Base-by-base conservation (phyloP, 1,139 yeast genomes). In the Geotrichum cucujoidarum region DNA sequence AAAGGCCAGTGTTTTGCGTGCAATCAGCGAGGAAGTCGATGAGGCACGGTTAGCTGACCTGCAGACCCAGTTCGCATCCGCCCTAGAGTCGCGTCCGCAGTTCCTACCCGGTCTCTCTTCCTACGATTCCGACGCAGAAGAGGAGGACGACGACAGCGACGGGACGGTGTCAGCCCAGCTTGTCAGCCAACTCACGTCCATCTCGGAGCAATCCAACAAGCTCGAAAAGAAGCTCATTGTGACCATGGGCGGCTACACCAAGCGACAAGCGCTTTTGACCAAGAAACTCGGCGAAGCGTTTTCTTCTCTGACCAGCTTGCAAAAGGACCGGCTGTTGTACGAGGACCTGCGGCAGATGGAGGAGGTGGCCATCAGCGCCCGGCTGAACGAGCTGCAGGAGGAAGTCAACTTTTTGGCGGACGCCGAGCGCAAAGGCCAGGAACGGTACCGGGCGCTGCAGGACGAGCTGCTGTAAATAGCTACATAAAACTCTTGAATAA, bases 341-440 rank as follows among this genome's bases (percentile, higher is more conserved):
- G 36, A 60, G 20, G 49, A 61, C 50, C 49, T 66, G 53, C 50
- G 49, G 13, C 51, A 55, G 30, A 48, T 63, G 49, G 81, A 77
- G 54, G 53, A 57, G 1, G 47, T 56, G 0, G 70, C 67, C 0
- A 58, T 71, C 22, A 59, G 60, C 6, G 33, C 55, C 5, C 60
- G 78, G 27, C 54, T 66, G 1, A 58, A 60, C 2, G 38, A 58
- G 1, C 56, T 75, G 25, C 74, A 73, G 52, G 69, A 65, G 16
- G 63, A 69, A 47, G 75, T 73, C 22, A 73, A 74, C 48, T 55
- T 48, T 3, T 56, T 76, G 29, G 64, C 66, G 2, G 65, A 64
- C 31, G 72, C 72, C 0, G 79, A 75, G 47, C 62, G 67, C 21
- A 52, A 45, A 10, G 70, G 66, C 1, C 72, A 66, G 57, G 69